Percentiles rank a stretch among this genome's conserved stretches.
Conservation (phyloP, 2,329 filamentous ascomycete species). For the Curvularia sp. region DNA sequence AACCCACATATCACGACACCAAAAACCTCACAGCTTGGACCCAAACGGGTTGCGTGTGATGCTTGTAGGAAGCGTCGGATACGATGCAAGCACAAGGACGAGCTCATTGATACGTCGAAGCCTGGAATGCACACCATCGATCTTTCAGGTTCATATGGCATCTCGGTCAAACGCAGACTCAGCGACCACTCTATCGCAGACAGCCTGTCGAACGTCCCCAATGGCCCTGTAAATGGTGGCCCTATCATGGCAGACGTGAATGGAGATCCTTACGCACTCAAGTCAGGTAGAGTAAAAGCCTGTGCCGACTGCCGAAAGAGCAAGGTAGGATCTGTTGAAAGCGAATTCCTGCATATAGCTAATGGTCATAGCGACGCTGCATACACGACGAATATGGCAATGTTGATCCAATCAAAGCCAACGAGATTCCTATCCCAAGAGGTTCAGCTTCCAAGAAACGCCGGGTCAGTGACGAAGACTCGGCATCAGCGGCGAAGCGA, state of each 20-base stretch:
- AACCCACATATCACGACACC: conserved; percentile 55
- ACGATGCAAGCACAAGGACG: conserved; percentile 68
- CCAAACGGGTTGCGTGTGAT: conserved; percentile 68
- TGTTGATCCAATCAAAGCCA: conserved; percentile 68
- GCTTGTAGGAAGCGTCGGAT: conserved; percentile 68
- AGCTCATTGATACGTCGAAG: conserved; percentile 50
- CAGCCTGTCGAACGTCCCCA: conserved; percentile 24
- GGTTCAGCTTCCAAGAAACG: conserved; percentile 64
- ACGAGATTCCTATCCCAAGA: conserved; percentile 66
- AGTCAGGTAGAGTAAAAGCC: conserved; percentile 68
- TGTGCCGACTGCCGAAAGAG: conserved; percentile 72
- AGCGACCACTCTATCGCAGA: conserved; percentile 41
- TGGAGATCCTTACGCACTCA: conserved; percentile 53
- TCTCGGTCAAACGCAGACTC: conserved; percentile 44
- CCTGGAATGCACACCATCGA: conserved; percentile 43
- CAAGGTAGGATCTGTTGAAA: conserved; percentile 59
- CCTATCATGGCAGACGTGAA: conserved; percentile 46
- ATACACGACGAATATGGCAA: conserved; percentile 71
- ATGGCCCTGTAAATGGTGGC: conserved; percentile 35
- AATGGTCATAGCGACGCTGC: conserved; percentile 63
- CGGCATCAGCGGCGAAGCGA: conserved; percentile 30
- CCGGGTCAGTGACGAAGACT: conserved; percentile 49
- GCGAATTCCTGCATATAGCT: conserved; percentile 15
- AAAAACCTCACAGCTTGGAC: conserved; percentile 65
- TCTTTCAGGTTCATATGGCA: conserved; percentile 40